Base-by-base conservation (phyloP, 2,329 filamentous ascomycete genomes). In the Penicillium capsulatum region DNA sequence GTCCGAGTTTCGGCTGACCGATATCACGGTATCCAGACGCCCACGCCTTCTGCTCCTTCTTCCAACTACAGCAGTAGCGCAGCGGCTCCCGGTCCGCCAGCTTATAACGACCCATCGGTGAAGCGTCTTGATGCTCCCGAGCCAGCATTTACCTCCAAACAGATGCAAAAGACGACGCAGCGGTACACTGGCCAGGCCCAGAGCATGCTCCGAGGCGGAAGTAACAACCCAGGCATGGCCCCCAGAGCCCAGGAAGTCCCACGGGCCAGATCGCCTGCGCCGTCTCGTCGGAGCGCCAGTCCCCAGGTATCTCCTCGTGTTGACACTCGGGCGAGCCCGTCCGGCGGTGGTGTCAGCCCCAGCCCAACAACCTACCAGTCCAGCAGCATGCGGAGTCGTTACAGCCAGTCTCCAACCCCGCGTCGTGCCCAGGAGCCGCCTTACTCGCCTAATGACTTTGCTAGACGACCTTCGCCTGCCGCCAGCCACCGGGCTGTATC, bases 121-220 rank as follows among this genome's bases (percentile, higher is more conserved):
- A 86, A 85, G 59, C 78, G 86, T 42, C 76, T 97, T 3, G 92
- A 89, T 38, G 86, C 91, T 9, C 94, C 92, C 2, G 84, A 91
- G 42, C 89, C 91, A 2, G 92, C 92, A 1, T 88, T 94, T 45
- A 98, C 94, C 0, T 86, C 88, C 3, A 86, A 84, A 48, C 87
- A 92, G 33, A 98, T 98, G 94, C 87, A 95, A 59, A 86, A 94
- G 64, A 87, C 90, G 3, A 92, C 89, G 0, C 84, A 94, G 55
- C 89, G 89, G 64, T 96, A 91, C 57, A 80, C 85, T 15, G 80
- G 82, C 31, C 86, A 96, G 64, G 87, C 86, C 2, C 79, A 87
- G 30, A 88, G 77, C 57, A 83, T 96, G 71, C 92, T 94, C 17
- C 52, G 61, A 7, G 56, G 66, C 31, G 57, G 60, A 40, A 63